A percentile compares a stretch with the other conserved stretches of the same genome.
Conservation (phyloP, 108 stramenopile species). For the Conticribra weissflogii region DNA sequence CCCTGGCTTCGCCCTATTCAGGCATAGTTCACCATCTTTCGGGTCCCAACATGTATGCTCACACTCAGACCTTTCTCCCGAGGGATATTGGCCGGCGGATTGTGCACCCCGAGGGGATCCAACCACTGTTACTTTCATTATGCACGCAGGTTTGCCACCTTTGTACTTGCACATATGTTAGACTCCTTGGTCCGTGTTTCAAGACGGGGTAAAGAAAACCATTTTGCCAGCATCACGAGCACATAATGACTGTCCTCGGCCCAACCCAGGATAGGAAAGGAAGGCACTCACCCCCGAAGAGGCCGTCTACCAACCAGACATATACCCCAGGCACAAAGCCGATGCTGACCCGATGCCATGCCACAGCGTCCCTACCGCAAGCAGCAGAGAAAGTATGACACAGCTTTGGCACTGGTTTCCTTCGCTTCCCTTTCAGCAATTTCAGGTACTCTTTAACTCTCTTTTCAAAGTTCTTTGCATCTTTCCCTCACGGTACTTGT, state of each 20-base stretch:
- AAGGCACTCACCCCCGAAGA: slow-evolving; percentile 42
- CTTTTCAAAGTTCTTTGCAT: slow-evolving; percentile 98
- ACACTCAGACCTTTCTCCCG: slow-evolving; percentile 92
- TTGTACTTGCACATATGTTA: slow-evolving; percentile 93
- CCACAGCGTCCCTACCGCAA: slow-evolving; percentile 73
- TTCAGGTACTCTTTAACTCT: slow-evolving; percentile 98
- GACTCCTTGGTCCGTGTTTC: slow-evolving; percentile 98
- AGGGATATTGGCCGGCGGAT: slow-evolving; percentile 90
- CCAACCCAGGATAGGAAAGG: slow-evolving; percentile 42
- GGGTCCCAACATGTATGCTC: slow-evolving; percentile 94
- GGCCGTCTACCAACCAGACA: slow-evolving; percentile 42
- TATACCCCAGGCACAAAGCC: slow-evolving; percentile 49
- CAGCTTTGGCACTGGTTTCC: slow-evolving; percentile 79
- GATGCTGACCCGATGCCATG: slow-evolving; percentile 52
- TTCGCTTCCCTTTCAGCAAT: slow-evolving; percentile 95
- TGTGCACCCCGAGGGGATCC: slow-evolving; percentile 65
- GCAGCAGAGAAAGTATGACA: slow-evolving; percentile 63
- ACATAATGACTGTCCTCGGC: slow-evolving; percentile 74
- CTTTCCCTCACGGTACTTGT: slow-evolving; percentile 96
- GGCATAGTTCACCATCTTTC: slow-evolving; percentile 98
- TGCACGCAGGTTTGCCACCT: slow-evolving; percentile 89
- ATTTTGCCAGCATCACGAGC: slow-evolving; percentile 79
- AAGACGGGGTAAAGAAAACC: slow-evolving; percentile 93
- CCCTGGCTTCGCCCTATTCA: slow-evolving; percentile 96
- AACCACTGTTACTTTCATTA: slow-evolving; percentile 93